Evolutionary conservation across 441 rosid species (phyloP), one percentile per base, ranked within the genome.

Genomic region (Omphalea diandra): DNA sequence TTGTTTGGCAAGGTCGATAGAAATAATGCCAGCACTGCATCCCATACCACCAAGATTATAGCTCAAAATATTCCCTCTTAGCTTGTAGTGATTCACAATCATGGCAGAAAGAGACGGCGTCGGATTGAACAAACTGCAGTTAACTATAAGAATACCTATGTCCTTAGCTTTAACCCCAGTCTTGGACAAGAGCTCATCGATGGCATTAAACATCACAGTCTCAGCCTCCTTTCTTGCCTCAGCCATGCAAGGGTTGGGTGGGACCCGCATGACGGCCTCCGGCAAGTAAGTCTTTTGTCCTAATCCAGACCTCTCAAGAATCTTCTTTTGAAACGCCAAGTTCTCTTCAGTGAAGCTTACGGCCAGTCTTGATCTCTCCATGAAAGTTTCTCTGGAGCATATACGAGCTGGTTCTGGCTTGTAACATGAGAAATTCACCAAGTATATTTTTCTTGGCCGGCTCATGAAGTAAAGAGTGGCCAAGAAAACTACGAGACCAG

Each of bases 11-110:
- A 94, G 96, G 49, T 94, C 97, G 7, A 91, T 81, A 0, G 98
- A 89, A 65, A 91, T 88, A 35, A 93, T 84, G 2, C 98, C 88
- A 1, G 98, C 98, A 68, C 97, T 93, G 76, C 98, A 93, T 9
- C 97, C 98, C 98, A 93, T 93, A 33, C 98, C 97, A 14, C 96
- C 93, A 18, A 94, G 93, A 78, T 91, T 88, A 55, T 84, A 91
- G 73, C 88, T 89, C 80, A 81, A 78, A 46, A 88, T 87, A 67
- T 90, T 83, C 14, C 86, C 84, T 77, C 89, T 79, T 15, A 94
- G 93, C 80, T 87, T 91, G 86, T 89, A 94, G 60, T 88, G 93
- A 81, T 89, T 94, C 18, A 91, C 85, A 9, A 94, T 84, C 97
- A 89, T 91, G 36, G 98, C 84, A 11, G 97, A 86, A 27, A 94